A percentile compares a stretch with the other conserved stretches of the same genome.
Conservation (phyloP, 2,329 filamentous ascomycete genomes). For the Diaporthe vexans region DNA sequence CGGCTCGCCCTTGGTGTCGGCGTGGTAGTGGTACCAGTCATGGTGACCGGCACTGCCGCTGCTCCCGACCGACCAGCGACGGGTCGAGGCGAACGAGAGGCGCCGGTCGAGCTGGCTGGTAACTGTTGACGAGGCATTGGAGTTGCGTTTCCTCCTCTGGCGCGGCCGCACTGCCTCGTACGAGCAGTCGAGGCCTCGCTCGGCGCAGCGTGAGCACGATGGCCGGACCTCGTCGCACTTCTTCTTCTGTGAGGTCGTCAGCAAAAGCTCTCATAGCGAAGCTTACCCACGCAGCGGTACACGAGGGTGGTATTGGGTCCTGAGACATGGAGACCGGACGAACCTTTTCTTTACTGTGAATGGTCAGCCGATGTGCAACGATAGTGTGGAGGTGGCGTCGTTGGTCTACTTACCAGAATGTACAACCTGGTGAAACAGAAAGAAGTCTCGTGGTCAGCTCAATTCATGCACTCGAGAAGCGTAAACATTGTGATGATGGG, state of each 20-base stretch:
- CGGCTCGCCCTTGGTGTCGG: constrained; percentile 28
- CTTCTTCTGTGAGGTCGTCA: constrained; percentile 61
- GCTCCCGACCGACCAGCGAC: constrained; percentile 38
- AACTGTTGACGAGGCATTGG: constrained; percentile 44
- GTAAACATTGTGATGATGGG: background rate
- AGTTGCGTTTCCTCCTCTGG: constrained; percentile 56
- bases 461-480: constrained; percentile 43
- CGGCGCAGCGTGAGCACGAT: constrained; percentile 64
- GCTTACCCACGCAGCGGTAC: background rate
- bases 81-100: constrained; percentile 49
- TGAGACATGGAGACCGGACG: constrained; percentile 41
- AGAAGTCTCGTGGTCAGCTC: constrained; percentile 44
- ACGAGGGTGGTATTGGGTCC: constrained; percentile 1
- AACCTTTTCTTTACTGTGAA: constrained; percentile 68
- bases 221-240: constrained; percentile 69
- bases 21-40: constrained; percentile 36
- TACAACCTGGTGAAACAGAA: constrained; percentile 58
- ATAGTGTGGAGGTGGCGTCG: constrained; percentile 27
- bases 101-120: constrained; percentile 34
- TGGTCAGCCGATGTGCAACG: constrained; percentile 43
- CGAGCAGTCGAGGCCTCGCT: constrained; percentile 62
- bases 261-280: constrained; percentile 5
- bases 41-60: constrained; percentile 35
- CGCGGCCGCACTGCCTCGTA: constrained; percentile 64
- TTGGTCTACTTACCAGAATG: constrained; percentile 61